Base-by-base conservation (phyloP, 2,329 filamentous ascomycete genomes). In the Sporothrix protearum region DNA sequence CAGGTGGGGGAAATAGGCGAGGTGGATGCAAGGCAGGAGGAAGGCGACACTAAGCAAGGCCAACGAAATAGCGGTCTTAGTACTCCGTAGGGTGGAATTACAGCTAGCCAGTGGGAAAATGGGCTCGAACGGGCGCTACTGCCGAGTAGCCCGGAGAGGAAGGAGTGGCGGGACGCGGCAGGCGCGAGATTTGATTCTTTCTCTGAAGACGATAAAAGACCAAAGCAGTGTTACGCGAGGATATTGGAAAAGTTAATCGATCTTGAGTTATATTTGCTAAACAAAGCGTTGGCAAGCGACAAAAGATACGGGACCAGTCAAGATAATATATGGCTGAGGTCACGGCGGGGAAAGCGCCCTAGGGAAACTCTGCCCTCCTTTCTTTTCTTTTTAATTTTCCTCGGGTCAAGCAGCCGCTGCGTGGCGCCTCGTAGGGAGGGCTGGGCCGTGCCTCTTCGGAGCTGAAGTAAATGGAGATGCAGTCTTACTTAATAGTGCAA, bases 31-130 rank as follows among this genome's bases (percentile, higher is more conserved):
- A 25, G 59, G n/a, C 42, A 47, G 25, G 39, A 36, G 51, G 61
- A 67, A 59, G 51, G 69, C 25, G 22, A 47, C 68, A 36, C 39
- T 49, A 39, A n/a, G 42, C 68, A 51, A 53, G 30, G 49, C 19
- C 19, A 36, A 28, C 25, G 70, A 55, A 39, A 68, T 49, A 47
- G 51, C 67, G 67, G 36, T 47, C 33, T 57, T 45, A 28, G 67
- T 7, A 45, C 33, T 57, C 30, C 19, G 67, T 7, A 45, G 61
- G 25, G 47, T 49, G 69, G 25, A 36, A 51, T 71, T 67, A 19
- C 47, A 45, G 57, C 33, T 67, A 70, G 68, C 19, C 25, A 28
- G 69, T 59, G 69, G 61, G 67, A 49, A 57, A 45, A 33, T 66
- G 16, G 64, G 45, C 45, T 33, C 57, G 28, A 33, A 51, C 69